Evolutionary conservation across 2,329 filamentous ascomycete species (phyloP).

Genomic region (Pseudofabraea citricarpa): DNA sequence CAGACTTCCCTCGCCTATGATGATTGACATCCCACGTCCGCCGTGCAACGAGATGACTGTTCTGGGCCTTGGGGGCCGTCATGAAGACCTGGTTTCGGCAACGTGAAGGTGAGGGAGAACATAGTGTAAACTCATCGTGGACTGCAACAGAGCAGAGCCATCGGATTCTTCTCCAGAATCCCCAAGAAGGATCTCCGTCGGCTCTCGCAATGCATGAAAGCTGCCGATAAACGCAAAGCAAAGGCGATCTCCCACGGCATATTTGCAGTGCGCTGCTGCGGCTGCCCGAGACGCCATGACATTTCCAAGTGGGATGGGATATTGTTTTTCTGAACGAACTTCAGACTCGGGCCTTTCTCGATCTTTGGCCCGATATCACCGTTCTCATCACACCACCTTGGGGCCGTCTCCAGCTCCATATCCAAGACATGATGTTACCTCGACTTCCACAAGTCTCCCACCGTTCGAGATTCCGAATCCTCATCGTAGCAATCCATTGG

Average conservation of each 20-base stretch:
- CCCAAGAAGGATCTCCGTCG: neutral
- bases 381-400: constrained; percentile 5
- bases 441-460: neutral
- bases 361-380: constrained; percentile 9
- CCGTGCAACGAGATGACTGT: no score
- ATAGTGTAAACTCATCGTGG: no score
- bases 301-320: constrained; percentile 7
- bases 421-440: constrained; percentile 5
- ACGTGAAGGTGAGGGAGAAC: no score
- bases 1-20: no score
- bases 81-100: no score
- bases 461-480: no score
- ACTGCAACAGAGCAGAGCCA: no score
- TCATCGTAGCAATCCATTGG: constrained; percentile 21
- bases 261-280: constrained; percentile 14
- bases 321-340: constrained; percentile 8
- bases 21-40: no score
- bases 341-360: constrained; percentile 7
- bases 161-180: neutral
- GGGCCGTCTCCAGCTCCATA: neutral
- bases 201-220: constrained; percentile 10
- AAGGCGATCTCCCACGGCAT: constrained; percentile 14
- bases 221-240: constrained; percentile 9
- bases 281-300: constrained; percentile 17
- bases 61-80: no score